A percentile compares a stretch with the other conserved stretches of the same genome.
These are phyloP conservation scores for Chaetomium sp. DNA, from an alignment of 2,329 filamentous ascomycete species.

Conservation along the genomic window DNA sequence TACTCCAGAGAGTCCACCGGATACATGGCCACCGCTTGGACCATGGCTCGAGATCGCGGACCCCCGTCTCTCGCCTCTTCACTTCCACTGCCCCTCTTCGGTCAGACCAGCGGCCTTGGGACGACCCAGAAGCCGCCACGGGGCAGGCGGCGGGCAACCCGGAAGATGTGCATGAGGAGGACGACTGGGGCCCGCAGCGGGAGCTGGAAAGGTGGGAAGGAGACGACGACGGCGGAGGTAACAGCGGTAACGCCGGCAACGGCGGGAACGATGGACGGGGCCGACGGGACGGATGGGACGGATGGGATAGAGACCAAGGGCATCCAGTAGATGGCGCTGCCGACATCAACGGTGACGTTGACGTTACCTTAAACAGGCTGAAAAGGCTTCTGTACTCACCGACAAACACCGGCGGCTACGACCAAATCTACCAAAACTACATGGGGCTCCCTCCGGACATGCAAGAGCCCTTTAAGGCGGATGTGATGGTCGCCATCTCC, in stretches of 20 bases:
- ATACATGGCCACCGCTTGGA: slow-evolving; percentile 18
- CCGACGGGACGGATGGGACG: too few species aligned
- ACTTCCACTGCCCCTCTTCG: slow-evolving; percentile 21
- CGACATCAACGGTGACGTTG: too few species aligned
- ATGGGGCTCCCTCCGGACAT: slow-evolving; percentile 30
- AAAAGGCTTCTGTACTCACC: slow-evolving; percentile 1
- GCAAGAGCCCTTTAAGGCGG: slow-evolving; percentile 25
- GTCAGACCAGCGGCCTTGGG: not conserved
- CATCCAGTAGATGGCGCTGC: too few species aligned
- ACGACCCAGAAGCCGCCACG: too few species aligned
- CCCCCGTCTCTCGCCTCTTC: slow-evolving; percentile 22
- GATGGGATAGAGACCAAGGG: too few species aligned
- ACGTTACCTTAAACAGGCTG: too few species aligned
- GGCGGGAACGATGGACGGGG: too few species aligned
- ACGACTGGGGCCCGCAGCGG: too few species aligned
- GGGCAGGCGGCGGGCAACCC: not conserved
- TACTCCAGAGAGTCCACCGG: slow-evolving; percentile 34
- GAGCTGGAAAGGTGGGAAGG: too few species aligned
- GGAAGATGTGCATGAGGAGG: not conserved
- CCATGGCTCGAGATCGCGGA: slow-evolving; percentile 12
- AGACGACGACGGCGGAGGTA: too few species aligned
- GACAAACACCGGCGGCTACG: slow-evolving; percentile 24
- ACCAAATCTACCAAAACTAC: slow-evolving; percentile 41
- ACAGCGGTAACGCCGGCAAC: too few species aligned
- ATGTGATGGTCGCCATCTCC: slow-evolving; percentile 38